Percentiles rank a stretch among this genome's conserved stretches.
Conservation (phyloP, 768 basidiomycete species). For the Hebeloma cylindrosporum region DNA sequence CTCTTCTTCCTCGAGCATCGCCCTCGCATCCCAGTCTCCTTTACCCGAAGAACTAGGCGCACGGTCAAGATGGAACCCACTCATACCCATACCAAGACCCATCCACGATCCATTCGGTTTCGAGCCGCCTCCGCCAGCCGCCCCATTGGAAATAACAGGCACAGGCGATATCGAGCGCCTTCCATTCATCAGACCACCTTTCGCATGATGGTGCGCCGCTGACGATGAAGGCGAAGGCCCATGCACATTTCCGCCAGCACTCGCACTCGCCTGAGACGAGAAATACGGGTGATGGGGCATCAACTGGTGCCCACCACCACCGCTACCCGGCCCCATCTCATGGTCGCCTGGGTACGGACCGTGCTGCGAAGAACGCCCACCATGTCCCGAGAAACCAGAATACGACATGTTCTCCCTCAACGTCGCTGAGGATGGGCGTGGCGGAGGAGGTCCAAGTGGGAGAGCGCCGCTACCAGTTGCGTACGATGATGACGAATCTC, state of each 20-base stretch:
- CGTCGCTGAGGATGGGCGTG: too few species aligned
- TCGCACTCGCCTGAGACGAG: slow-evolving; percentile 28
- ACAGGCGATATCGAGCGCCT: slow-evolving; percentile 41
- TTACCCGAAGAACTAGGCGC: slow-evolving; percentile 26
- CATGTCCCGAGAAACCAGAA: slow-evolving; percentile 8
- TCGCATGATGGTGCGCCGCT: slow-evolving; percentile 13
- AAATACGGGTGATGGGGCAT: slow-evolving; percentile 36
- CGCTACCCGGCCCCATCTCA: slow-evolving; percentile 22
- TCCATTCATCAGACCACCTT: slow-evolving; percentile 22
- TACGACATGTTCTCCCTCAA: slow-evolving; percentile 15
- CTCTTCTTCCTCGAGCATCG: slow-evolving; percentile 37
- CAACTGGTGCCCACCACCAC: slow-evolving; percentile 26
- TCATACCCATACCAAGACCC: slow-evolving; percentile 32
- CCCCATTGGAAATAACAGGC: slow-evolving; percentile 30
- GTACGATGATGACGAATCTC: slow-evolving; percentile 13
- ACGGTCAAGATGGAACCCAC: slow-evolving; percentile 10
- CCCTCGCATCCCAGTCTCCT: slow-evolving; percentile 27
- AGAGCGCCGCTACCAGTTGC: slow-evolving; percentile 12
- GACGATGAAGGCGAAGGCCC: slow-evolving; percentile 13
- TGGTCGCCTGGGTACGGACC: slow-evolving; percentile 23
- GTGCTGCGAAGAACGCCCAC: slow-evolving; percentile 10
- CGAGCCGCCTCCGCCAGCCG: slow-evolving; percentile 12
- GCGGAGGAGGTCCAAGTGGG: slow-evolving; percentile 9
- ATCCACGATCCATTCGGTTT: slow-evolving; percentile 38
- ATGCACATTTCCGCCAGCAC: slow-evolving; percentile 16